phyloP scores from a whole-genome alignment of 2,329 filamentous ascomycete species.

The Neonectria punicea region DNA sequence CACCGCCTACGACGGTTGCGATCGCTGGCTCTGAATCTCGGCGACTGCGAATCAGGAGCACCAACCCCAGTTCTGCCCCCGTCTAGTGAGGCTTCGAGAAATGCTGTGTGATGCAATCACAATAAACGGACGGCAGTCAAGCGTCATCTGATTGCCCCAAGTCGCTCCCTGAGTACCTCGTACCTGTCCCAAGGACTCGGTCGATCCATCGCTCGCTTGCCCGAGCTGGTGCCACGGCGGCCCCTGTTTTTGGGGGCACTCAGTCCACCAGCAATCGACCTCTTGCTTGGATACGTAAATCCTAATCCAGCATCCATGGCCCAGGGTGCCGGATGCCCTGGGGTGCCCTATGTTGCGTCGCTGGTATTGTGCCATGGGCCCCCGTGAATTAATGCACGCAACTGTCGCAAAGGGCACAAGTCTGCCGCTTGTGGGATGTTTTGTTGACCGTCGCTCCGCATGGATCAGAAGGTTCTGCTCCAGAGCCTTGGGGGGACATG shows the following conservation, averaged over 20 bases:
- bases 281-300: not conserved
- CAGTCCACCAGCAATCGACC: not conserved
- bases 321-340: conserved; percentile 16
- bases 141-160: conserved; percentile 20
- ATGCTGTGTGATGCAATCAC: conserved; percentile 22
- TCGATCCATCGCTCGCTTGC: conserved; percentile 28
- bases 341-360: conserved; percentile 19
- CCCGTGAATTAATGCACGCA: conserved; percentile 42
- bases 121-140: conserved; percentile 9
- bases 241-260: conserved; percentile 3
- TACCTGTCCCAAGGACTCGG: conserved; percentile 24
- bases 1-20: conserved; percentile 22
- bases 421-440: conserved; percentile 42
- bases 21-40: conserved; percentile 36
- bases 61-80: conserved; percentile 8
- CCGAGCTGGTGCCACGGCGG: conserved; percentile 14
- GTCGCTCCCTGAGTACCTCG: no score
- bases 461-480: conserved; percentile 38
- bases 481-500: conserved; percentile 27
- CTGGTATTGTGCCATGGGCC: conserved; percentile 33
- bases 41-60: conserved; percentile 34
- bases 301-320: conserved; percentile 9
- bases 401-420: conserved; percentile 44
- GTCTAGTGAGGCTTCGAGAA: conserved; percentile 12
- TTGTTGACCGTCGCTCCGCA: conserved; percentile 35